A percentile compares a stretch with the other conserved stretches of the same genome.
Conservation (phyloP, 768 basidiomycete genomes). For the Megacollybia marginata region DNA sequence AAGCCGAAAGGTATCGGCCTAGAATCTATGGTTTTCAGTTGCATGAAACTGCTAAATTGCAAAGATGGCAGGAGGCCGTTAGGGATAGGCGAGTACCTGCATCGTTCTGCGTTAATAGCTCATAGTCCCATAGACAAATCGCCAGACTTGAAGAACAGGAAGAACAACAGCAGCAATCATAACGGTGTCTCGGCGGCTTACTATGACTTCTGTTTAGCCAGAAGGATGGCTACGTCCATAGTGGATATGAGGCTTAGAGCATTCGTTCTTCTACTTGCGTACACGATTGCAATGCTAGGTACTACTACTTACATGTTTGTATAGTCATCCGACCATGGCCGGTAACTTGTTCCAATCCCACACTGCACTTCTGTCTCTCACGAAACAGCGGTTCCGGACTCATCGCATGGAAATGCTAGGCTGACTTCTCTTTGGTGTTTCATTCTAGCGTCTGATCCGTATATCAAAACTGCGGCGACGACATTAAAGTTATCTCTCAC, state of each 20-base stretch:
- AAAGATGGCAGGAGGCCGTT: constrained; percentile 93
- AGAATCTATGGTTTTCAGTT: constrained; percentile 97
- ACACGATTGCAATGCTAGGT: too few species aligned
- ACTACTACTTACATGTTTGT: too few species aligned
- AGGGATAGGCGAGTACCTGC: constrained; percentile 62
- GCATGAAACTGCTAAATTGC: constrained; percentile 86
- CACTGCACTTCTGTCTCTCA: too few species aligned
- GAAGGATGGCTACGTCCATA: too few species aligned
- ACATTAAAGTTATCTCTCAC: too few species aligned
- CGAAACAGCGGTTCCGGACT: too few species aligned
- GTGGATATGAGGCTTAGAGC: too few species aligned
- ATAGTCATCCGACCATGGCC: too few species aligned
- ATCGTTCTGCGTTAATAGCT: constrained; percentile 1
- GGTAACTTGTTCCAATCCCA: too few species aligned
- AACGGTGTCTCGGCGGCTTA: too few species aligned
- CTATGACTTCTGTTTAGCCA: too few species aligned
- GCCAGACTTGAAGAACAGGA: constrained; percentile 41
- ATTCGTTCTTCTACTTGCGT: too few species aligned
- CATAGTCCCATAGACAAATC: constrained; percentile 32
- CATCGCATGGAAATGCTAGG: not conserved
- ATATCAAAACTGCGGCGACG: not conserved
- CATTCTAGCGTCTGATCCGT: not conserved
- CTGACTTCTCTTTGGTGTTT: not conserved
- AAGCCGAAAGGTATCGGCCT: constrained; percentile 89
- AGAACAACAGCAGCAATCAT: constrained; percentile 1